Percentiles rank a stretch among this genome's conserved stretches.
Conservation (phyloP, 2,329 filamentous ascomycete species). For the Penicillium concentricum region DNA sequence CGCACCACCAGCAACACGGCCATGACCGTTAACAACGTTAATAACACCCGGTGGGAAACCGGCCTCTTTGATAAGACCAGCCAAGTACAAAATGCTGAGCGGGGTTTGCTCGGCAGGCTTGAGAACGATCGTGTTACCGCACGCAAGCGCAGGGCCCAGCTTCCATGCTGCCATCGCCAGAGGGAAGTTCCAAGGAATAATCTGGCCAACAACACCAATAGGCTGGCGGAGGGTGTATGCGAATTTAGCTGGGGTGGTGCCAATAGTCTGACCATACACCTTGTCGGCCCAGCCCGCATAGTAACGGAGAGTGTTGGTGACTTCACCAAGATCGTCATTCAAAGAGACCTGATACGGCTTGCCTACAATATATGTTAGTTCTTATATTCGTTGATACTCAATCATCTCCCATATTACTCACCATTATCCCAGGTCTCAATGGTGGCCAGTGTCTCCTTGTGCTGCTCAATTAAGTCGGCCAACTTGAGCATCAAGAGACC, state of each 20-base stretch:
- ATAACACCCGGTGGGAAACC: slow-evolving; percentile 27
- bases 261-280: slow-evolving; percentile 79
- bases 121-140: slow-evolving; percentile 26
- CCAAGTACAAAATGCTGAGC: slow-evolving; percentile 25
- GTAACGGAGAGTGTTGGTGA: slow-evolving; percentile 73
- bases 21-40: slow-evolving; percentile 25
- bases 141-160: slow-evolving; percentile 25
- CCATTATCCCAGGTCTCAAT: slow-evolving; percentile 81
- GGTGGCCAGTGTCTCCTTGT: slow-evolving; percentile 62
- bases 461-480: slow-evolving; percentile 65
- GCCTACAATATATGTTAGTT: slow-evolving; percentile 26
- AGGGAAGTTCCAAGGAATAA: slow-evolving; percentile 86
- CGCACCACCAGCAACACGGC: slow-evolving; percentile 25
- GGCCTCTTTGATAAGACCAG: slow-evolving; percentile 23
- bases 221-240: slow-evolving; percentile 82
- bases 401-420: slow-evolving; percentile 43
- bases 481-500: slow-evolving; percentile 67
- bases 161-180: slow-evolving; percentile 28
- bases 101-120: slow-evolving; percentile 28
- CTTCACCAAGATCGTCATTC: slow-evolving; percentile 69
- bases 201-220: slow-evolving; percentile 77
- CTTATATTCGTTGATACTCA: not conserved
- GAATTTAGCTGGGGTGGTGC: slow-evolving; percentile 62
- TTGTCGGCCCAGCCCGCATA: slow-evolving; percentile 92
- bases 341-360: slow-evolving; percentile 45